Percentiles rank a stretch among this genome's conserved stretches.
These are phyloP conservation scores for Fusarium sacchari DNA, from an alignment of 2,329 filamentous ascomycete genomes.

Conservation along the genomic window DNA sequence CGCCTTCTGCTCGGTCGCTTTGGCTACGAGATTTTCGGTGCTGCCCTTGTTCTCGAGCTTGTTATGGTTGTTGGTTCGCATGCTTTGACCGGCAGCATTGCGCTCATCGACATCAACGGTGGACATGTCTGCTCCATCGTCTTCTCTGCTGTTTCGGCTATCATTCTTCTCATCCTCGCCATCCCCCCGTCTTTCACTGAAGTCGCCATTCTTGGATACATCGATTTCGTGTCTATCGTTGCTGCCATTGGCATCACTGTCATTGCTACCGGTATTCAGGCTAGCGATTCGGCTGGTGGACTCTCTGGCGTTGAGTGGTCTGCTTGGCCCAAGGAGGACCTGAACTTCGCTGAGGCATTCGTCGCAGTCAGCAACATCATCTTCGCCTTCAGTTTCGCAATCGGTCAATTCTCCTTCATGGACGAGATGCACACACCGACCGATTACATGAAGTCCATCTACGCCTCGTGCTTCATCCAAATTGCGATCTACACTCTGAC, in stretches of 20 bases:
- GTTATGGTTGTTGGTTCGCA: constrained; percentile 78
- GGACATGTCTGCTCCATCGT: constrained; percentile 52
- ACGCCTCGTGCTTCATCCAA: constrained; percentile 69
- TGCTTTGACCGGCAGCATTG: constrained; percentile 74
- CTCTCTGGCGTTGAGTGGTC: constrained; percentile 52
- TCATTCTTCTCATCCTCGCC: constrained; percentile 57
- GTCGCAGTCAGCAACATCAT: constrained; percentile 70
- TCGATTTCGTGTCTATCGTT: constrained; percentile 69
- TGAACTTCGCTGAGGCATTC: constrained; percentile 65
- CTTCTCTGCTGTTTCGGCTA: constrained; percentile 57
- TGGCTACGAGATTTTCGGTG: constrained; percentile 70
- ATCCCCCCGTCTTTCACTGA: constrained; percentile 58
- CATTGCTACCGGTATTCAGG: constrained; percentile 67
- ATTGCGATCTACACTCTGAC: constrained; percentile 73
- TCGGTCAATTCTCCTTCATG: constrained; percentile 38
- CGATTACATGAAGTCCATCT: constrained; percentile 62
- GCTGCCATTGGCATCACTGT: constrained; percentile 67
- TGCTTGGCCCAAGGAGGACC: constrained; percentile 56
- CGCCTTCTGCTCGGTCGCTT: constrained; percentile 67
- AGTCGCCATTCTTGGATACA: constrained; percentile 36
- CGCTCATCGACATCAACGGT: constrained; percentile 71
- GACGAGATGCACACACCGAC: constrained; percentile 38
- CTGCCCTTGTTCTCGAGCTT: constrained; percentile 71
- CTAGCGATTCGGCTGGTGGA: constrained; percentile 45
- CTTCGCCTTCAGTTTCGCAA: constrained; percentile 38